Percentiles rank a stretch among this genome's conserved stretches.
phyloP scores from a whole-genome alignment of 2,329 filamentous ascomycete genomes.

The Trichoderma sp. region DNA sequence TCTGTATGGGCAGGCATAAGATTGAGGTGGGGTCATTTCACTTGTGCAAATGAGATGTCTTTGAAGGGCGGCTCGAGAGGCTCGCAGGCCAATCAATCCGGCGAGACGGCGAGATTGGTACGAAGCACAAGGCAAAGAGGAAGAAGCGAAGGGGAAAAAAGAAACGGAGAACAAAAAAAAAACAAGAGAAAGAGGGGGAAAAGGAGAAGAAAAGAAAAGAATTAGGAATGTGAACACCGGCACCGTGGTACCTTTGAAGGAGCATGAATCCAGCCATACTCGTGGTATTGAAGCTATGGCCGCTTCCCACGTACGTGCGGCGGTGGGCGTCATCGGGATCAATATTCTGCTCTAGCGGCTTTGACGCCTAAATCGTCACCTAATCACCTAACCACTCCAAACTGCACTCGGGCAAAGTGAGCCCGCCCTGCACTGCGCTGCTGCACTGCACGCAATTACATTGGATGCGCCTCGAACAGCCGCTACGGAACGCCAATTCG shows the following conservation, averaged over 20 bases:
- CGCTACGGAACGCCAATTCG: constrained; percentile 20
- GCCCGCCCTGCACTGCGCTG: too few relatives aligned
- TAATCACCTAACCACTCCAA: too few relatives aligned
- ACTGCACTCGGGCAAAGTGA: not conserved
- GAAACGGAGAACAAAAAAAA: not conserved
- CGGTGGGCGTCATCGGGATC: too few relatives aligned
- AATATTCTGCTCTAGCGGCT: constrained; percentile 18
- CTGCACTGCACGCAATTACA: constrained; percentile 20
- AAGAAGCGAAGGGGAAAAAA: too few relatives aligned
- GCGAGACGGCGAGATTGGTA: constrained; percentile 12
- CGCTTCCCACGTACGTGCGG: too few relatives aligned
- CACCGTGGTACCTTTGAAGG: too few relatives aligned
- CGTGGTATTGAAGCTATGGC: too few relatives aligned
- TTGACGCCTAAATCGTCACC: constrained; percentile 17
- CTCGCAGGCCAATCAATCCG: constrained; percentile 5
- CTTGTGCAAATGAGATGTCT: constrained; percentile 25
- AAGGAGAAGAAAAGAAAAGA: not conserved
- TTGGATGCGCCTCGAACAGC: constrained; percentile 16
- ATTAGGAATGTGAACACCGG: too few relatives aligned
- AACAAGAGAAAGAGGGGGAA: not conserved
- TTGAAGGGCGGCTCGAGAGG: constrained; percentile 9
- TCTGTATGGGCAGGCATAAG: constrained; percentile 18
- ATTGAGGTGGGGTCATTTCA: constrained; percentile 25
- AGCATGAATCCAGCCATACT: too few relatives aligned
- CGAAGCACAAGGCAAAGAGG: not conserved